These are phyloP conservation scores for Fusarium musae DNA, from an alignment of 2,329 filamentous ascomycete genomes.

Conservation along the genomic window DNA sequence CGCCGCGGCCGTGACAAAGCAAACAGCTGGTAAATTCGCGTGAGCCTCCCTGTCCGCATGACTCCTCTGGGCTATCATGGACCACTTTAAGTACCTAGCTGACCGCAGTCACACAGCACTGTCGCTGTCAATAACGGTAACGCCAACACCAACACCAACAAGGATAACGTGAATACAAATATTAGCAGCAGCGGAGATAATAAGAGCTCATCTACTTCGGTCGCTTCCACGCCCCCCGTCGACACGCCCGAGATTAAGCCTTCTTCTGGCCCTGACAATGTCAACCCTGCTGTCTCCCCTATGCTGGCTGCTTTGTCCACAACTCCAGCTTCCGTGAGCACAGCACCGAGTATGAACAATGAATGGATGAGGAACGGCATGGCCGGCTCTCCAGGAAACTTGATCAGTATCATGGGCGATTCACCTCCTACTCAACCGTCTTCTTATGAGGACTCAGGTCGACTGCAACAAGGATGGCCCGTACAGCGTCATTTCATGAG, in stretches of 20 bases:
- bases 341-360: conserved; percentile 58
- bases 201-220: conserved; percentile 53
- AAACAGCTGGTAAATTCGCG: conserved; percentile 63
- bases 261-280: conserved; percentile 55
- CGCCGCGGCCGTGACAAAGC: conserved; percentile 64
- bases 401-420: conserved; percentile 63
- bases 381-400: conserved; percentile 63
- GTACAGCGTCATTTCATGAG: conserved; percentile 58
- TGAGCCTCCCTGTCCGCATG: conserved; percentile 52
- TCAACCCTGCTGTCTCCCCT: conserved; percentile 57
- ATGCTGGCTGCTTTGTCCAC: conserved; percentile 61
- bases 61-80: conserved; percentile 36
- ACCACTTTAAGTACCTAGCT: conserved; percentile 35
- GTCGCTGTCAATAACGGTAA: conserved; percentile 42
- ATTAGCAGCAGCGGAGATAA: conserved; percentile 47
- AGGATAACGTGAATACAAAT: conserved; percentile 42
- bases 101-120: conserved; percentile 38
- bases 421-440: conserved; percentile 65
- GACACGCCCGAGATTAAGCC: conserved; percentile 60
- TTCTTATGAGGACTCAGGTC: conserved; percentile 61
- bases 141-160: conserved; percentile 45
- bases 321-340: conserved; percentile 61
- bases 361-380: conserved; percentile 59
- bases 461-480: conserved; percentile 58
- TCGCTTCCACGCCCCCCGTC: conserved; percentile 57